Percentiles rank a stretch among this genome's conserved stretches.
Evolutionary conservation across 163 green algal genomes (phyloP).

Genomic region (Scenedesmus sp.): DNA sequence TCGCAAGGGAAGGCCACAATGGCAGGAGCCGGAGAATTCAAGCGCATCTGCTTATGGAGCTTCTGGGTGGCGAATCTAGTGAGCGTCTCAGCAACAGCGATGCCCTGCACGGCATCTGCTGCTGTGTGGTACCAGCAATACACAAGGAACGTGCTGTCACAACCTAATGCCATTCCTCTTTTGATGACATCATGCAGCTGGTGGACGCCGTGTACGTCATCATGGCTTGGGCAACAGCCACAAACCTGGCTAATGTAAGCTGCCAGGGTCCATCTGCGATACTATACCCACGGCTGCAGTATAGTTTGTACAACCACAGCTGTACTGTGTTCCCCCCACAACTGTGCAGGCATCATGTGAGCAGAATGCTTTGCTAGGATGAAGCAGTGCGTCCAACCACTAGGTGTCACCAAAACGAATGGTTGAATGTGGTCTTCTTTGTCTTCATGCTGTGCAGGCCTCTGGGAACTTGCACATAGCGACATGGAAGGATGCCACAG

Average conservation of each 20-base stretch:
- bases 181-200: conserved; percentile 10
- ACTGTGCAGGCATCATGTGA: not conserved
- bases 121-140: not conserved
- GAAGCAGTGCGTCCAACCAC: too few relatives aligned
- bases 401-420: not conserved
- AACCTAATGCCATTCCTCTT: not conserved
- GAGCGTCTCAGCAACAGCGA: not conserved
- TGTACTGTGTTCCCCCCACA: not conserved
- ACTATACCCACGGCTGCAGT: not conserved
- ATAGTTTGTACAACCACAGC: not conserved
- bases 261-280: not conserved
- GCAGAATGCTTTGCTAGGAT: too few relatives aligned
- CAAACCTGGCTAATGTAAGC: conserved; percentile 47
- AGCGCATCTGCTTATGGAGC: conserved; percentile 43
- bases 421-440: not conserved
- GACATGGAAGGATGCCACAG: conserved; percentile 37
- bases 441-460: not conserved
- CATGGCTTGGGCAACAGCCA: conserved; percentile 50
- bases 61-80: conserved; percentile 52
- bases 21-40: conserved; percentile 14
- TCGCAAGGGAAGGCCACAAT: not conserved
- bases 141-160: not conserved
- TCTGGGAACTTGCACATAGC: conserved; percentile 51
- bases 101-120: not conserved
- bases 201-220: conserved; percentile 49